These are phyloP conservation scores for Takakia lepidozioides DNA, from an alignment of 225 moss, liverwort and hornwort genomes.

Conservation along the genomic window DNA sequence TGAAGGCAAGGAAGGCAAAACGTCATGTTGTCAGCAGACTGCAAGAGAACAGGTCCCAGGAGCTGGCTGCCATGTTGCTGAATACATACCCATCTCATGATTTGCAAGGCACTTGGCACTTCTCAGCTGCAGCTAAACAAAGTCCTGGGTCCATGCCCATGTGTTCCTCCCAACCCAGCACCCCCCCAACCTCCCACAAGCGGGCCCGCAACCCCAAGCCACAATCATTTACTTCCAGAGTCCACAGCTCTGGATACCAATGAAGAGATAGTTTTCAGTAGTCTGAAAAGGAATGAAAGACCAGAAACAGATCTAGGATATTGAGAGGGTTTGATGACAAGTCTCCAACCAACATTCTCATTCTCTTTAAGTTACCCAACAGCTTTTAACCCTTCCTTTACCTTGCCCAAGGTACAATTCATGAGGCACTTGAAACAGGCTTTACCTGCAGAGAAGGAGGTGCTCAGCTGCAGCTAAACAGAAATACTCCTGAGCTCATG, in stretches of 20 bases:
- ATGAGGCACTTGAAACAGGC: constrained; percentile 19
- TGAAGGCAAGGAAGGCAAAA: too few species aligned
- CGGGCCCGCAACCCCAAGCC: too few species aligned
- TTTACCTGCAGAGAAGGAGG: constrained; percentile 20
- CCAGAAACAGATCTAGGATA: too few species aligned
- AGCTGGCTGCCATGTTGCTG: constrained; percentile 16
- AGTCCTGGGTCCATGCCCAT: constrained; percentile 22
- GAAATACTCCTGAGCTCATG: constrained; percentile 30
- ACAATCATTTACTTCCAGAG: too few species aligned
- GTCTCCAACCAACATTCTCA: too few species aligned
- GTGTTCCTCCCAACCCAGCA: constrained; percentile 32
- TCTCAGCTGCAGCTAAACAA: constrained; percentile 6
- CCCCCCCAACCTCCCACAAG: constrained; percentile 11
- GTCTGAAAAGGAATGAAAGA: too few species aligned
- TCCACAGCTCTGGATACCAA: too few species aligned
- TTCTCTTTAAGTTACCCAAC: too few species aligned
- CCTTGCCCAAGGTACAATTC: not conserved
- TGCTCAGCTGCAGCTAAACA: constrained; percentile 26
- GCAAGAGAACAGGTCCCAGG: constrained; percentile 11
- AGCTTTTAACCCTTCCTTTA: too few species aligned
- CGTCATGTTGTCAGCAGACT: too few species aligned
- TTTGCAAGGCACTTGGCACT: constrained; percentile 10
- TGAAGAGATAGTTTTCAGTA: too few species aligned
- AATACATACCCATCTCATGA: constrained; percentile 22
- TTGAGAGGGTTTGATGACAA: too few species aligned